Conservation (phyloP, 2,329 filamentous ascomycete genomes). For the Trichoderma afroharzianum region DNA sequence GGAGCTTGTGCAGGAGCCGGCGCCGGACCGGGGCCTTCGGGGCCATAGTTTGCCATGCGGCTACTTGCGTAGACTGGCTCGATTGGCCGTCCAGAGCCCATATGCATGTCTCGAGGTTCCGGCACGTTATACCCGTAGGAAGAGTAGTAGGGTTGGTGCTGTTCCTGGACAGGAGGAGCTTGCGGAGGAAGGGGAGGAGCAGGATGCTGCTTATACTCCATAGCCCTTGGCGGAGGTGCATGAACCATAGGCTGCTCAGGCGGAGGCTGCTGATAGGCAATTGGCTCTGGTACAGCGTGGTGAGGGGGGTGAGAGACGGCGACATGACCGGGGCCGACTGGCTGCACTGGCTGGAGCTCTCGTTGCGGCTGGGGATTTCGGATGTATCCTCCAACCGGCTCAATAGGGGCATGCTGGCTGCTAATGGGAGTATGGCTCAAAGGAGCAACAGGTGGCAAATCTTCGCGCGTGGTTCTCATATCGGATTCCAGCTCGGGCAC, state of each 20-base stretch:
- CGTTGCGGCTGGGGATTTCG: slow-evolving; percentile 21
- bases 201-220: slow-evolving; percentile 28
- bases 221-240: slow-evolving; percentile 24
- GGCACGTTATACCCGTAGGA: slow-evolving; percentile 29
- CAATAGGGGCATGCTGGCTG: slow-evolving; percentile 20
- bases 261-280: slow-evolving; percentile 25
- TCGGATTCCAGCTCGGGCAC: slow-evolving; percentile 18
- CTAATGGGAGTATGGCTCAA: slow-evolving; percentile 24
- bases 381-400: slow-evolving; percentile 20
- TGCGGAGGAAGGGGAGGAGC: slow-evolving; percentile 20
- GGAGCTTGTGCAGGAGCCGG: slow-evolving; percentile 11
- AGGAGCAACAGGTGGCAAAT: slow-evolving; percentile 22
- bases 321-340: slow-evolving; percentile 26
- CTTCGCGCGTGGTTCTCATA: slow-evolving; percentile 25
- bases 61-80: slow-evolving; percentile 32
- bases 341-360: slow-evolving; percentile 24
- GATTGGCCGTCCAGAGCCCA: slow-evolving; percentile 29
- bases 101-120: slow-evolving; percentile 30
- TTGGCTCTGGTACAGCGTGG: slow-evolving; percentile 20
- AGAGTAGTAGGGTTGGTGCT: slow-evolving; percentile 26
- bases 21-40: slow-evolving; percentile 25
- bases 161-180: slow-evolving; percentile 19
- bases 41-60: slow-evolving; percentile 31
- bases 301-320: slow-evolving; percentile 22
- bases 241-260: slow-evolving; percentile 26